These are phyloP conservation scores for Collybia nuda DNA, from an alignment of 768 basidiomycete genomes.

Conservation along the genomic window DNA sequence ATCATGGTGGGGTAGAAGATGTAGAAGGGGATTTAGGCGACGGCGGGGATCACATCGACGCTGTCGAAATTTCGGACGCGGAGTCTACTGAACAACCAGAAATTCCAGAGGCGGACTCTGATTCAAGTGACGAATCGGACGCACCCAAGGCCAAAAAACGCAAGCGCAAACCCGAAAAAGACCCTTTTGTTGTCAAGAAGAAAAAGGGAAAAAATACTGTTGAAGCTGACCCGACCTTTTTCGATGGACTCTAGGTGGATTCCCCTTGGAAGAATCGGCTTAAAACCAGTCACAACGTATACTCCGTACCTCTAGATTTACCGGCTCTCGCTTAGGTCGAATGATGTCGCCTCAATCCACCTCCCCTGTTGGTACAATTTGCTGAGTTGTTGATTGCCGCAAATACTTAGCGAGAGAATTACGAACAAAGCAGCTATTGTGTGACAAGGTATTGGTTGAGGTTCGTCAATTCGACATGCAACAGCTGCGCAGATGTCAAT, in stretches of 20 bases:
- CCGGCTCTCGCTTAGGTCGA: no score
- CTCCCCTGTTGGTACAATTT: no score
- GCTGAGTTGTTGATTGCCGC: no score
- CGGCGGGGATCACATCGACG: conserved; percentile 24
- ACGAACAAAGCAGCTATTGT: no score
- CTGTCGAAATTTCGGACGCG: conserved; percentile 20
- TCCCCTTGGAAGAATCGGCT: no score
- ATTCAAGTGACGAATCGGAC: conserved; percentile 24
- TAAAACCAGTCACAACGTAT: no score
- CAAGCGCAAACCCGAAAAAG: conserved; percentile 56
- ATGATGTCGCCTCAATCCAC: no score
- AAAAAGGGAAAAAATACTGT: conserved; percentile 63
- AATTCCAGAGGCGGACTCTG: conserved; percentile 19
- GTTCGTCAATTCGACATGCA: no score
- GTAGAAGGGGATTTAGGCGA: background rate
- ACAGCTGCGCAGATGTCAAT: no score
- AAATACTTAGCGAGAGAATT: no score
- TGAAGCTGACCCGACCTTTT: conserved; percentile 62
- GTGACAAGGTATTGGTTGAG: no score
- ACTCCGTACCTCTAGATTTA: no score
- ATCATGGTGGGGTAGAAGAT: background rate
- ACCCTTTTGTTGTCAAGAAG: conserved; percentile 45
- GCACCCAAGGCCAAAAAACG: conserved; percentile 44
- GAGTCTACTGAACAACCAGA: conserved; percentile 21
- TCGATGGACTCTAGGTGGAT: conserved; percentile 52